Evolutionary conservation across 768 basidiomycete species (phyloP), one percentile per base, ranked within the genome.

Genomic region (Boletus eberwhitei): DNA sequence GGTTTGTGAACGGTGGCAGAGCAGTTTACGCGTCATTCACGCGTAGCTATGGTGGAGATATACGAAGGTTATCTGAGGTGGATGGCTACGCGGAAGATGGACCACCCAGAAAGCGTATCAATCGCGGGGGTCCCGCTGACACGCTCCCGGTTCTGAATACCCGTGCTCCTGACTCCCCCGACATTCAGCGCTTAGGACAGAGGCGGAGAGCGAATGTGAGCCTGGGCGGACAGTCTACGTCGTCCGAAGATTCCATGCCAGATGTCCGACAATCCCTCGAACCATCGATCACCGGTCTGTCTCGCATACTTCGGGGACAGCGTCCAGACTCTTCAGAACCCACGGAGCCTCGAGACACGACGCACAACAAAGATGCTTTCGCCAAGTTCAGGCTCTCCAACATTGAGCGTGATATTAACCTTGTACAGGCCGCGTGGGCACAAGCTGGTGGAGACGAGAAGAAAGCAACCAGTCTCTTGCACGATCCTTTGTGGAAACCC

Each of bases 81-180:
- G 78, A 80, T 36, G 72, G 63, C 50, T 55, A 64, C 40, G 65
- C 52, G 54, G 81, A 84, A 21, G 81, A 81, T 16, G 87, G 82
- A 14, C 86, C 84, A 37, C 88, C 88, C 47, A 83, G 84, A 54
- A 91, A 91, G 74, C 83, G 83, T 60, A 63, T 82, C 38, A 85
- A 89, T 66, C 76, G 75, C 55, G 85, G 84, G 29, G 69, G 71
- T 47, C 69, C 73, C 24, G 54, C 71, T 40, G 72, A 75, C 64
- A 54, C 72, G 50, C 69, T 68, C 35, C 61, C 60, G 22, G 57
- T 64, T 31, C 44, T 57, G 24, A 53, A 54, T 48, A 32, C 54
- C 22, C 52, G 51, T 44, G 40, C 57, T 13, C 82, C 83, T 40
- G 76, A 73, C 36, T 86, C 88, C 17, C 87, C 88, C 14, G 81